Base-by-base conservation (phyloP, 768 basidiomycete genomes). In the Lactarius akahatsu region DNA sequence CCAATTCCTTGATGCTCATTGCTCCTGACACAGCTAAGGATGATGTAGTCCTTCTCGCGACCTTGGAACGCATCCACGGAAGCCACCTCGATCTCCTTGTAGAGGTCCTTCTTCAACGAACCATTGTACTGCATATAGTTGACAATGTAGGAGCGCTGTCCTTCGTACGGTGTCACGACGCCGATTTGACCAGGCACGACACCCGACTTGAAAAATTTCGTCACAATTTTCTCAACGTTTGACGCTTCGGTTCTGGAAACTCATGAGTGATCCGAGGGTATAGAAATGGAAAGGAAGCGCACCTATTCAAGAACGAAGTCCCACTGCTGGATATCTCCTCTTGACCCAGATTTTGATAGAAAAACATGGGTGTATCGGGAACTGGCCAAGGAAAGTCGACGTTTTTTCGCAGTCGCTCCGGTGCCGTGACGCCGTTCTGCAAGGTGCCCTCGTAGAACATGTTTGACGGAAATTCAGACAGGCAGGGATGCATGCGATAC, bases 41-140 rank as follows among this genome's bases (percentile, higher is more conserved):
- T 98, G 76, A 99, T 98, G 73, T 99, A 99, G 76, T 99, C 97
- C 84, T 99, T 99, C 81, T 99, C 97, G 74, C 97, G 86, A 57
- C 97, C 97, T 75, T 99, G 97, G 86, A 99, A 99, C 6, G 97
- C 97, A 75, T 99, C 97, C 62, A 99, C 97, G 70, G 92, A 94
- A 5, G 97, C 97, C 57, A 99, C 97, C 75, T 99, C 97, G 47
- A 99, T 96, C 74, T 99, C 97, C 81, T 99, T 99, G 81, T 99
- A 99, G 20, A 98, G 77, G 71, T 99, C 97, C 80, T 98, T 99
- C 87, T 98, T 98, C 68, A 98, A 82, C 32, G 95, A 90, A n/a
- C 97, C 97, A 74, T 98, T 97, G 82, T 97, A 94, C 80, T 99
- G 97, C 97, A 99, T 98, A 77, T 96, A 99, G 77, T 94, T 96